Evolutionary conservation across 1,284 basidiomycete genomes (phyloP), one percentile per base, ranked within the genome.

Genomic region (Heterobasidion annosum): DNA sequence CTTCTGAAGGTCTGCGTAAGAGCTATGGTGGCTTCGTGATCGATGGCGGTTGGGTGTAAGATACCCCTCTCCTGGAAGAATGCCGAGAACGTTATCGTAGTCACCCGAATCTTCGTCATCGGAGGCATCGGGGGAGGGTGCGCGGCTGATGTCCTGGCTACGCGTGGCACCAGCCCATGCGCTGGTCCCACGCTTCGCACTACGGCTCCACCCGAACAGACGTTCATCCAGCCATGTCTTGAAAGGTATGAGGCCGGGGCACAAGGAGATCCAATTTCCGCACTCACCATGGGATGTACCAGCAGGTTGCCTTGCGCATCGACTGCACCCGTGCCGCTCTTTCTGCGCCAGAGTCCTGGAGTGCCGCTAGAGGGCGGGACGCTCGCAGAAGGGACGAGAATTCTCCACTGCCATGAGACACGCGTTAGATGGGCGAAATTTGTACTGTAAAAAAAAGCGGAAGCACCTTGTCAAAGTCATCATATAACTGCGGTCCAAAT

Each of bases 181-280:
- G 63, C 84, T 89, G 1, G 86, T 89, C 3, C 88, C 89, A 48
- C 76, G 80, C 52, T 67, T 69, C 3, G 86, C 77, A 61, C 85
- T 89, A 34, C 77, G 77, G 65, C 83, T 89, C 93, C 93, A 97
- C 40, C 94, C 94, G 68, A 96, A 97, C 43, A 97, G 74, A 15
- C 89, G 81, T 70, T 96, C 93, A 67, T 97, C 94, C 37, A 96
- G 78, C 92, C 93, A 95, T 15, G 87, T 88, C 87, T 80, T 52
- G 18, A 45, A 53, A 35, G n/a, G 45, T 9, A 25, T 40, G 35
- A 35, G 25, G 35, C 48, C 16, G 34, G 3, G 48, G 48, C 9
- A 32, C n/a, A 42, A 34, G 43, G 19, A 34, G 40, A 52, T 34
- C 13, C 19, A 32, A 10, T 15, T 40, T 35, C 34, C 48, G 40